Evolutionary conservation across 2,329 filamentous ascomycete genomes (phyloP).

Genomic region (Alternaria infectoria): DNA sequence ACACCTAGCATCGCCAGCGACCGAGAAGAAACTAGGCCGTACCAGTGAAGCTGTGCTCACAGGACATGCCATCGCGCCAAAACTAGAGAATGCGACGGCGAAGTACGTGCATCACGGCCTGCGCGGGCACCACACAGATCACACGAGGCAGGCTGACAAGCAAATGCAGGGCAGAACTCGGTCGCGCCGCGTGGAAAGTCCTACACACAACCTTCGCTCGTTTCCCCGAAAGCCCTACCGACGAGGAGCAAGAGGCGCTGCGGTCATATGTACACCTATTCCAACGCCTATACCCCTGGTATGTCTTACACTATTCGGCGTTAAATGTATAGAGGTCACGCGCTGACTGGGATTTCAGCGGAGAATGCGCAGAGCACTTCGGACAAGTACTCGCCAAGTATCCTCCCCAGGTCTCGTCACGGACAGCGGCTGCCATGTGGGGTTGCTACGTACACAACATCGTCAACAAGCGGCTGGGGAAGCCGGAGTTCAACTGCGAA

Average conservation of each 20-base stretch:
- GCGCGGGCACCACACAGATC: constrained; percentile 5
- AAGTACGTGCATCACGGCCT: constrained; percentile 56
- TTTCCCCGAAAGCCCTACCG: constrained; percentile 67
- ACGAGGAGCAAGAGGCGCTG: constrained; percentile 65
- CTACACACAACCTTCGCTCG: constrained; percentile 71
- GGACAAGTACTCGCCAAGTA: constrained; percentile 66
- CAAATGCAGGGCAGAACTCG: constrained; percentile 63
- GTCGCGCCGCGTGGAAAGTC: constrained; percentile 69
- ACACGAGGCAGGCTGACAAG: constrained; percentile 26
- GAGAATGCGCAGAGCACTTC: constrained; percentile 71
- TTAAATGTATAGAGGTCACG: constrained; percentile 23
- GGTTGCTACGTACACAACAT: constrained; percentile 71
- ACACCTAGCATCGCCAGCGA: constrained; percentile 25
- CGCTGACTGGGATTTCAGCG: constrained; percentile 51
- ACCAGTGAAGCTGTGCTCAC: constrained; percentile 53
- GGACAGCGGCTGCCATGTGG: constrained; percentile 68
- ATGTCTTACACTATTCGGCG: constrained; percentile 31
- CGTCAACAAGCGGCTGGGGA: constrained; percentile 67
- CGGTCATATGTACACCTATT: constrained; percentile 68
- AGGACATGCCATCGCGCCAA: constrained; percentile 77
- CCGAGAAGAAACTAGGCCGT: constrained; percentile 22
- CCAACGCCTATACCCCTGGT: constrained; percentile 70
- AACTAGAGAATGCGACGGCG: constrained; percentile 80
- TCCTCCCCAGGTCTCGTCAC: constrained; percentile 68
- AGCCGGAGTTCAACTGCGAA: constrained; percentile 67